Conservation (phyloP, 768 basidiomycete species). For the Amanita subjunquillea region DNA sequence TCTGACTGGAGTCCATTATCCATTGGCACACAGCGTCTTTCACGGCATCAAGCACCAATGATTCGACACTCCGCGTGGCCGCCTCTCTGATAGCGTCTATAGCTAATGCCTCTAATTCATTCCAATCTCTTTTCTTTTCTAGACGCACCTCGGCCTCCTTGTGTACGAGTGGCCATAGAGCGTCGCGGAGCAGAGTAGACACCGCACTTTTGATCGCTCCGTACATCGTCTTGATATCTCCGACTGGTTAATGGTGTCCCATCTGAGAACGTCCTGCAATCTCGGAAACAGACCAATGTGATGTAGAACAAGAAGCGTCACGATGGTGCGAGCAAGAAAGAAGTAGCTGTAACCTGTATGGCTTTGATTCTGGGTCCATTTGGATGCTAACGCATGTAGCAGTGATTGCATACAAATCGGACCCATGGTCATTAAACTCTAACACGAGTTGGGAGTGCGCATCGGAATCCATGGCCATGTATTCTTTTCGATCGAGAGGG, state of each 20-base stretch:
- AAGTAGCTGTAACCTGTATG: background rate
- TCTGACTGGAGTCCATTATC: background rate
- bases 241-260: background rate
- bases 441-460: background rate
- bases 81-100: background rate
- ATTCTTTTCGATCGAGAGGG: no score
- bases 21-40: background rate
- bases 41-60: background rate
- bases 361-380: background rate
- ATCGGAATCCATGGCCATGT: no score
- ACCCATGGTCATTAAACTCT: background rate
- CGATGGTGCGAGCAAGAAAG: background rate
- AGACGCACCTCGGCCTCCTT: background rate
- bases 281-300: background rate
- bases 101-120: background rate
- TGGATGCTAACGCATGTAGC: background rate
- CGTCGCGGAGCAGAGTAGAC: background rate
- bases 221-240: background rate
- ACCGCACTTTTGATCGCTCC: background rate
- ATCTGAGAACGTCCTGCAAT: background rate
- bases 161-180: background rate
- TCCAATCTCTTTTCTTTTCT: background rate
- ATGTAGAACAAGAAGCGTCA: background rate
- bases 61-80: no score
- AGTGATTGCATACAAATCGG: background rate